These are phyloP conservation scores for Hanseniaspora gamundiae DNA, from an alignment of 1,139 yeast species.

Conservation along the genomic window DNA sequence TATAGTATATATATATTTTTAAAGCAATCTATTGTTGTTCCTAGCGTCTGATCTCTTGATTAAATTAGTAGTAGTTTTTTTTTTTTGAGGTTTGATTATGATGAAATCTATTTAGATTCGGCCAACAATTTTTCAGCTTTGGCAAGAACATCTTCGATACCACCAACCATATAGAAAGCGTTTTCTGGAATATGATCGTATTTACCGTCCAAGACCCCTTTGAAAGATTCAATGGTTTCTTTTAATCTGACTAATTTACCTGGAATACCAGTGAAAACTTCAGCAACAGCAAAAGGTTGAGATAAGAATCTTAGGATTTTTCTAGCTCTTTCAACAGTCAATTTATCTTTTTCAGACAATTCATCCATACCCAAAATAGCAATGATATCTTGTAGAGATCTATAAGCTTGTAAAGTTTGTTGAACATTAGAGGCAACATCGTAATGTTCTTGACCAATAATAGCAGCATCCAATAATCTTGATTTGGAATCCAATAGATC, in stretches of 20 bases:
- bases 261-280: conserved; percentile 98
- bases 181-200: conserved; percentile 97
- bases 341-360: conserved; percentile 95
- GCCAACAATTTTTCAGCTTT: conserved; percentile 98
- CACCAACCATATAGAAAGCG: conserved; percentile 99
- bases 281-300: conserved; percentile 99
- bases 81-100: not conserved
- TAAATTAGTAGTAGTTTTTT: too few relatives aligned
- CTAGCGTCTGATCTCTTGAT: too few relatives aligned
- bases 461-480: conserved; percentile 92
- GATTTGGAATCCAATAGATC: conserved; percentile 99
- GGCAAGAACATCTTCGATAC: conserved; percentile 95
- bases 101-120: conserved; percentile 53
- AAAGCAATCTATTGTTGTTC: too few relatives aligned
- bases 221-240: conserved; percentile 91
- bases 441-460: conserved; percentile 98
- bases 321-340: conserved; percentile 99
- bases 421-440: conserved; percentile 89
- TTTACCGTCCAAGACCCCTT: conserved; percentile 95
- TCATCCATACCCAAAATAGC: conserved; percentile 99
- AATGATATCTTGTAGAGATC: conserved; percentile 98
- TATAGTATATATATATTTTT: too few relatives aligned
- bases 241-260: conserved; percentile 95
- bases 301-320: conserved; percentile 99
- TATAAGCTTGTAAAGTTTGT: conserved; percentile 98